A percentile compares a stretch with the other conserved stretches of the same genome.
These are phyloP conservation scores for Xeromyces bisporus DNA, from an alignment of 495 filamentous ascomycete genomes.

Conservation along the genomic window DNA sequence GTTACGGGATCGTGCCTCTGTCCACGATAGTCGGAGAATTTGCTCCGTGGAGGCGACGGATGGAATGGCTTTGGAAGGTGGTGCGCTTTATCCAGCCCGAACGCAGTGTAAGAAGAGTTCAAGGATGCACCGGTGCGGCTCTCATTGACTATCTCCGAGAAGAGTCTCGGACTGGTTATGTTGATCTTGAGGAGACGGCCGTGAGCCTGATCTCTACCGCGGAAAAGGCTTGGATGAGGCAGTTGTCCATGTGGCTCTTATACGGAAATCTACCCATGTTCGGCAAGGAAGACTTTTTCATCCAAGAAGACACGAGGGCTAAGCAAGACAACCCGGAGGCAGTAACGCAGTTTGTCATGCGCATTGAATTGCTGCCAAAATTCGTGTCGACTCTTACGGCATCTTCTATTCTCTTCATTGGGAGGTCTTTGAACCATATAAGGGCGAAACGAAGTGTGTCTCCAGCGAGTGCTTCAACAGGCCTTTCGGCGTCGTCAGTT, in stretches of 20 bases:
- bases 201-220: constrained; percentile 53
- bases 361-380: constrained; percentile 44
- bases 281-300: constrained; percentile 67
- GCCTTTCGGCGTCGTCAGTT: constrained; percentile 35
- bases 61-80: constrained; percentile 78
- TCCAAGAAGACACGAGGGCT: constrained; percentile 29
- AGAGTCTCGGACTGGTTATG: constrained; percentile 74
- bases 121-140: constrained; percentile 39
- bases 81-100: constrained; percentile 42
- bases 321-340: constrained; percentile 15
- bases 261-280: constrained; percentile 67
- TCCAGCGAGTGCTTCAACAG: constrained; percentile 15
- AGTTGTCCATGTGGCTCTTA: constrained; percentile 73
- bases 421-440: constrained; percentile 72
- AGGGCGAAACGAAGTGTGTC: constrained; percentile 30
- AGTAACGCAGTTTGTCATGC: constrained; percentile 34
- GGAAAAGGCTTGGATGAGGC: constrained; percentile 81
- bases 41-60: constrained; percentile 58
- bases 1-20: constrained; percentile 81
- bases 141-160: constrained; percentile 60
- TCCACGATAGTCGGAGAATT: constrained; percentile 74
- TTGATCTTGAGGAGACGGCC: constrained; percentile 62
- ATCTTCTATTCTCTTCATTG: constrained; percentile 76
- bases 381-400: constrained; percentile 66
- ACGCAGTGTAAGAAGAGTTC: constrained; percentile 8